Percentiles rank a stretch among this genome's conserved stretches.
Evolutionary conservation across 148 eudicot genomes (phyloP).

Genomic region (Chenopodium suecicum): DNA sequence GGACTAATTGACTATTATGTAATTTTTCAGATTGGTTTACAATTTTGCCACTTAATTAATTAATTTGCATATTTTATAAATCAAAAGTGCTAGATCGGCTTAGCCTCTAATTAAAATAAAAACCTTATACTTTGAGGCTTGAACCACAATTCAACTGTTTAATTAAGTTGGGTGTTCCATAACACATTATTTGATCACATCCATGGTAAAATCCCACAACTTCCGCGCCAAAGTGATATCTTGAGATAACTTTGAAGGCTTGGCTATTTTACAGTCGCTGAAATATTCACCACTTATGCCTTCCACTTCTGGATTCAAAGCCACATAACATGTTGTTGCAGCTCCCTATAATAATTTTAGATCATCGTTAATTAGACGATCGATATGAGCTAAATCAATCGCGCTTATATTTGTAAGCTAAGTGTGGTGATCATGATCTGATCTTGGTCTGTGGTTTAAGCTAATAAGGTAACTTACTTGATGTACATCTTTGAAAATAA

Average conservation of each 20-base stretch:
- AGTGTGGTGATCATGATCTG: no score
- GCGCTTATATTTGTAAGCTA: not conserved
- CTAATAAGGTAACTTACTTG: slow-evolving; percentile 24
- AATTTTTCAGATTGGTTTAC: no score
- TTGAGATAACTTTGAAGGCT: slow-evolving; percentile 18
- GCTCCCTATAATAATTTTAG: slow-evolving; percentile 21
- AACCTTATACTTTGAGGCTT: no score
- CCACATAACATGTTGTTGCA: slow-evolving; percentile 31
- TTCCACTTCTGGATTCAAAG: slow-evolving; percentile 28
- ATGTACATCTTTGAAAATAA: slow-evolving; percentile 31
- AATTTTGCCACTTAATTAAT: no score
- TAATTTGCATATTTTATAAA: no score
- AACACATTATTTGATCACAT: slow-evolving; percentile 18
- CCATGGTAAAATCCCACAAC: slow-evolving; percentile 39
- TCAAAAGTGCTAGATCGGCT: no score
- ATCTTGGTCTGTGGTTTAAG: no score
- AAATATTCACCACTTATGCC: slow-evolving; percentile 28
- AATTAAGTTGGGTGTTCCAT: no score
- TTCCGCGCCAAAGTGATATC: slow-evolving; percentile 30
- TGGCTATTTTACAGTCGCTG: slow-evolving; percentile 35
- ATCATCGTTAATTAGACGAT: not conserved
- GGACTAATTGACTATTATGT: no score
- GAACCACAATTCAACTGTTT: no score
- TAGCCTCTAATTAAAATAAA: no score
- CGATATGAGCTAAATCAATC: no score